phyloP scores from a whole-genome alignment of 2,329 filamentous ascomycete genomes.

The Fusarium drepaniforme region DNA sequence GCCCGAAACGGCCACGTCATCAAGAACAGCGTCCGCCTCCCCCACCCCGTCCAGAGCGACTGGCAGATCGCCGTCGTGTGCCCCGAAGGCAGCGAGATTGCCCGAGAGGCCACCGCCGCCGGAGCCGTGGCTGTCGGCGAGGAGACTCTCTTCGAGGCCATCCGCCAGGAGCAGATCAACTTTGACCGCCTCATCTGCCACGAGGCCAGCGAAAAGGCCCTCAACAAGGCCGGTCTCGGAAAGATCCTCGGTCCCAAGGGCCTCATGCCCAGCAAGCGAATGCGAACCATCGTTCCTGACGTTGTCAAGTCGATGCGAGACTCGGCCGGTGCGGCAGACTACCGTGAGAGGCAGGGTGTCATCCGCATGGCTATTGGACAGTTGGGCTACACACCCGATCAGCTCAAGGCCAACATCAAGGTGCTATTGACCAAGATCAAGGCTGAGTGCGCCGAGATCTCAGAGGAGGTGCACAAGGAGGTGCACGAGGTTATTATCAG shows the following conservation, averaged over 20 bases:
- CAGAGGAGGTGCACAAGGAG: conserved; percentile 60
- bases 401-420: conserved; percentile 87
- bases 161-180: conserved; percentile 79
- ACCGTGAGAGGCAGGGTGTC: conserved; percentile 87
- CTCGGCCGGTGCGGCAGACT: conserved; percentile 86
- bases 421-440: conserved; percentile 81
- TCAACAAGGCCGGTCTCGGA: conserved; percentile 86
- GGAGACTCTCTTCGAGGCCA: conserved; percentile 83
- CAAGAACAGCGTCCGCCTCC: conserved; percentile 88
- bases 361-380: conserved; percentile 93
- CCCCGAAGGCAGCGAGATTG: conserved; percentile 81
- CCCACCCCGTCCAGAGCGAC: conserved; percentile 90
- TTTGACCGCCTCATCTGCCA: conserved; percentile 95
- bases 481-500: conserved; percentile 79
- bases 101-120: conserved; percentile 78
- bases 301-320: conserved; percentile 81
- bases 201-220: conserved; percentile 77
- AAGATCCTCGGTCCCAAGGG: conserved; percentile 88
- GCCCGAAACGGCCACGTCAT: conserved; percentile 88
- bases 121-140: conserved; percentile 90
- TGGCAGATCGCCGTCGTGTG: conserved; percentile 91
- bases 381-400: conserved; percentile 87
- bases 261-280: conserved; percentile 91
- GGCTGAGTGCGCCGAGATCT: conserved; percentile 80
- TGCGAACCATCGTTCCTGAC: conserved; percentile 88